phyloP scores from a whole-genome alignment of 2,329 filamentous ascomycete species.

The Colletotrichum filicis region DNA sequence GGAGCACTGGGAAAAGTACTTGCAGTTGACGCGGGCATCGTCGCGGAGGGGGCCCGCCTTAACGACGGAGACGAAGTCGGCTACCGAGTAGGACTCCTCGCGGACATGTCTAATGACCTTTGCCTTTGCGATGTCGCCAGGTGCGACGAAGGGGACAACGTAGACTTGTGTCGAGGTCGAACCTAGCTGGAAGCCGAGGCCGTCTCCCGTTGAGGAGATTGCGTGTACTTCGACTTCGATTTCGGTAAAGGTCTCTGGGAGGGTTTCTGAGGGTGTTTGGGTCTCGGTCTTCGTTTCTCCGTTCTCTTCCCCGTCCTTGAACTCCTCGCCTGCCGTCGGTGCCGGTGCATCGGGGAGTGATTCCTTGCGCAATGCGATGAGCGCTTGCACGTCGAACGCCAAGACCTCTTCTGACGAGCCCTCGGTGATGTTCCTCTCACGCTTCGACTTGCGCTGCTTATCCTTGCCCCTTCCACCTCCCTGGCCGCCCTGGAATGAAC shows the following conservation, averaged over 20 bases:
- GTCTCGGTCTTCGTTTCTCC: slow-evolving; percentile 7
- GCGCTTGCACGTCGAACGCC: slow-evolving; percentile 68
- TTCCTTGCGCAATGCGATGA: slow-evolving; percentile 58
- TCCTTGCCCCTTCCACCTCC: slow-evolving; percentile 33
- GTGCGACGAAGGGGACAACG: slow-evolving; percentile 87
- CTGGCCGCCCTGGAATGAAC: slow-evolving; percentile 32
- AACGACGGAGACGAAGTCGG: slow-evolving; percentile 84
- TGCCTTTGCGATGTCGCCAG: slow-evolving; percentile 82
- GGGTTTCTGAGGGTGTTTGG: slow-evolving; percentile 34
- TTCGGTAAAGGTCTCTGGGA: slow-evolving; percentile 78
- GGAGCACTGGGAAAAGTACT: slow-evolving; percentile 87
- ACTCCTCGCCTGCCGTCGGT: slow-evolving; percentile 40
- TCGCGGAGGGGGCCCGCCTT: slow-evolving; percentile 81
- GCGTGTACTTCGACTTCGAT: slow-evolving; percentile 84
- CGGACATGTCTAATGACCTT: slow-evolving; percentile 81
- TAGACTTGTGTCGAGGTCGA: slow-evolving; percentile 75
- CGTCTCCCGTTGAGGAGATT: slow-evolving; percentile 92
- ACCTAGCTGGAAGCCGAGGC: slow-evolving; percentile 78
- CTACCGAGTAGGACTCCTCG: slow-evolving; percentile 75
- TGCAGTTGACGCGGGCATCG: slow-evolving; percentile 80
- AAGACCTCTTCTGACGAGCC: slow-evolving; percentile 76
- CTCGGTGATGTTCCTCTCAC: slow-evolving; percentile 68
- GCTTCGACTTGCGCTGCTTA: slow-evolving; percentile 65
- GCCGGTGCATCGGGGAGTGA: slow-evolving; percentile 37
- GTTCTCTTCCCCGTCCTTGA: slow-evolving; percentile 38